phyloP scores from a whole-genome alignment of 495 filamentous ascomycete species.

The Xylaria bambusicola region DNA sequence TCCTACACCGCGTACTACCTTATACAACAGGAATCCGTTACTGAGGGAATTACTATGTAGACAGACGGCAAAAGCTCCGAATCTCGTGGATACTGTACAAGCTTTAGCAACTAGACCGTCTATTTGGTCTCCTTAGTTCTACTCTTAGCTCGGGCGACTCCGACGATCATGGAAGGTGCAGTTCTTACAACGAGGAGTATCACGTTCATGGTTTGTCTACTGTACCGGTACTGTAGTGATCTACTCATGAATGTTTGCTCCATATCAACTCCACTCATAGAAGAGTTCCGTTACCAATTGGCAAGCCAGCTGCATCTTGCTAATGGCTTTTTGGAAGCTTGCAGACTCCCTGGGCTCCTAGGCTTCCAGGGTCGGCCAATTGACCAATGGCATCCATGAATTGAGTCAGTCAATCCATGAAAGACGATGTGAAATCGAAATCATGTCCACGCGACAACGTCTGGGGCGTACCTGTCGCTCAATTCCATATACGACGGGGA shows the following conservation, averaged over 20 bases:
- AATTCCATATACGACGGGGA: constrained; percentile 9
- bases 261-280: not conserved
- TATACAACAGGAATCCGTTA: too few species aligned
- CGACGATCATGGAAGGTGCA: not conserved
- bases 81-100: too few species aligned
- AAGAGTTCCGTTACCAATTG: constrained; percentile 7
- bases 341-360: not conserved
- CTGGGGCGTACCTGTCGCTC: constrained; percentile 11
- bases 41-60: too few species aligned
- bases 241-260: too few species aligned
- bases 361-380: not conserved
- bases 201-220: too few species aligned
- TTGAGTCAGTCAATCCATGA: not conserved
- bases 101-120: not conserved
- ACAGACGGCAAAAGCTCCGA: too few species aligned
- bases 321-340: constrained; percentile 11
- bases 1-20: too few species aligned
- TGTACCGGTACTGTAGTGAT: not conserved
- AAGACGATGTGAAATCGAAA: constrained; percentile 1
- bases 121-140: not conserved
- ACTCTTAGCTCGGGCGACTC: not conserved
- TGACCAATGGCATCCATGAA: constrained; percentile 3
- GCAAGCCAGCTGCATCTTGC: constrained; percentile 7
- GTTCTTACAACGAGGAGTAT: too few species aligned
- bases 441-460: not conserved